A percentile compares a stretch with the other conserved stretches of the same genome.
Evolutionary conservation across 345 rosid species (phyloP).

Genomic region (Syzygium grande): DNA sequence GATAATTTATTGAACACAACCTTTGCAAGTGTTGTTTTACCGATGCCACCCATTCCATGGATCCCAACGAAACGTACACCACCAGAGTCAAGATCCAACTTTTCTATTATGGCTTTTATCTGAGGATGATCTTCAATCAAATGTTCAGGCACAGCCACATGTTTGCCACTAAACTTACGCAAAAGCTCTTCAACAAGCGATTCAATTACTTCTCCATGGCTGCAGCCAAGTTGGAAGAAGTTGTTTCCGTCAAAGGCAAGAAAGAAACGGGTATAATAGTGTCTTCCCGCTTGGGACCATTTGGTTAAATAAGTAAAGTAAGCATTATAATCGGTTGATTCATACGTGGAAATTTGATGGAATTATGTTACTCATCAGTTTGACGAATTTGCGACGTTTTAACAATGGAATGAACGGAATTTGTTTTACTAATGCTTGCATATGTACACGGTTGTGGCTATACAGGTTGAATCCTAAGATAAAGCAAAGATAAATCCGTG

Average conservation of each 20-base stretch:
- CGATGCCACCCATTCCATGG: neutral
- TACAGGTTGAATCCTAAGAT: too few species aligned
- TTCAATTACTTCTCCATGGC: neutral
- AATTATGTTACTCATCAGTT: neutral
- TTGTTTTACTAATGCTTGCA: neutral
- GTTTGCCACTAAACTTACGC: neutral
- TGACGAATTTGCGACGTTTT: neutral
- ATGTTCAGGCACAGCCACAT: neutral
- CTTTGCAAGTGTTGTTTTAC: neutral
- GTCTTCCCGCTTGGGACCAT: neutral
- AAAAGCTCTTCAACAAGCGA: neutral
- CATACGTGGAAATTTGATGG: neutral
- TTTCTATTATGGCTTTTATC: fast-evolving
- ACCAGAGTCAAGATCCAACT: neutral
- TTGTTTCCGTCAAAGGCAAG: neutral
- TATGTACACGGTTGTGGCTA: too few species aligned
- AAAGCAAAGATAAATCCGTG: too few species aligned
- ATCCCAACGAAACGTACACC: neutral
- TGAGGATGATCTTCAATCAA: neutral
- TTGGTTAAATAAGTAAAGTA: neutral
- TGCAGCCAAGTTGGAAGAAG: neutral
- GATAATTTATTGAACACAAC: neutral
- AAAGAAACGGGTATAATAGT: neutral
- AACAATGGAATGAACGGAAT: neutral
- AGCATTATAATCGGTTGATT: neutral